Conservation (phyloP, 2,329 filamentous ascomycete species). For the Aspergillus sp. region DNA sequence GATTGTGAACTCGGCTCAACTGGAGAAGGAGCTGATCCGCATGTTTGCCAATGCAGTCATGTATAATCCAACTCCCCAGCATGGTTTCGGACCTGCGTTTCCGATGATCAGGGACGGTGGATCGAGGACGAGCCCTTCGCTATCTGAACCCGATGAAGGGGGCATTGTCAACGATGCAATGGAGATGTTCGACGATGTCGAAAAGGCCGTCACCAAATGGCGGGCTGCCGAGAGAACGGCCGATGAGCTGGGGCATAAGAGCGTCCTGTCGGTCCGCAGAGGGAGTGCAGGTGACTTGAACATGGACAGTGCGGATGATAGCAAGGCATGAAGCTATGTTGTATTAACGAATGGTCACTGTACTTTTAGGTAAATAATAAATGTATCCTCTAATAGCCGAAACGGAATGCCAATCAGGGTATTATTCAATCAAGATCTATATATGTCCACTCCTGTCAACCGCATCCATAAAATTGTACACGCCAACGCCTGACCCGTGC, state of each 20-base stretch:
- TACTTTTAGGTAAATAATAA: not conserved
- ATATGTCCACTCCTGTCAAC: not conserved
- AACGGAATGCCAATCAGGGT: no score
- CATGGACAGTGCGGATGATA: slow-evolving; percentile 27
- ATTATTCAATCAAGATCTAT: not conserved
- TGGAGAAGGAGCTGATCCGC: slow-evolving; percentile 86
- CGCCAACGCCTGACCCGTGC: not conserved
- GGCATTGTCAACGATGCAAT: slow-evolving; percentile 79
- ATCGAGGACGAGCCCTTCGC: slow-evolving; percentile 34
- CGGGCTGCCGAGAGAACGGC: slow-evolving; percentile 55
- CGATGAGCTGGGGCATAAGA: slow-evolving; percentile 30
- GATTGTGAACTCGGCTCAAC: slow-evolving; percentile 85
- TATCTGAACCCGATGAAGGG: slow-evolving; percentile 67
- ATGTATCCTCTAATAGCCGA: not conserved
- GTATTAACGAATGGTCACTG: not conserved
- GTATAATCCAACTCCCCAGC: slow-evolving; percentile 82
- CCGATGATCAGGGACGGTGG: slow-evolving; percentile 36
- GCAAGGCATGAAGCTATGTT: slow-evolving; percentile 18
- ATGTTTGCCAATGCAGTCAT: slow-evolving; percentile 99
- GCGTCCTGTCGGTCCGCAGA: slow-evolving; percentile 26
- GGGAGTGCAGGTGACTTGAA: slow-evolving; percentile 30
- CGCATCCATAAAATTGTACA: not conserved
- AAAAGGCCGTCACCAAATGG: slow-evolving; percentile 66
- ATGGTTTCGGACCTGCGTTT: slow-evolving; percentile 58
- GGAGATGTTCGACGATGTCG: slow-evolving; percentile 82